phyloP scores from a whole-genome alignment of 371 early-diverging fungal species.

The Lichtheimia hyalospora region DNA sequence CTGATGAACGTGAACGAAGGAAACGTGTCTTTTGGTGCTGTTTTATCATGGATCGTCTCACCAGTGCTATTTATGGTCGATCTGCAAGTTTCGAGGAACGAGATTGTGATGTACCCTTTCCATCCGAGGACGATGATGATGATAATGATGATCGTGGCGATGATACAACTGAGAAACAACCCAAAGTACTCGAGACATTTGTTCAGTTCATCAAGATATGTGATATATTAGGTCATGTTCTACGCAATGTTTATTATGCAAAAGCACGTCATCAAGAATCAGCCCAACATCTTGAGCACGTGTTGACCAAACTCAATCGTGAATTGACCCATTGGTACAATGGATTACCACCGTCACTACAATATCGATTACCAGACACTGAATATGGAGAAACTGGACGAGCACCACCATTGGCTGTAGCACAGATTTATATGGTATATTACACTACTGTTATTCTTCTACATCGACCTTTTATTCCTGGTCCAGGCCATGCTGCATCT shows the following conservation, averaged over 20 bases:
- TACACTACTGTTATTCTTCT: slow-evolving; percentile 42
- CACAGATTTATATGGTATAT: slow-evolving; percentile 48
- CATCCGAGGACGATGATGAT: slow-evolving; percentile 43
- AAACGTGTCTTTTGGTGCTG: slow-evolving; percentile 56
- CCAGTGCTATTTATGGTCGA: slow-evolving; percentile 43
- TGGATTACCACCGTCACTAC: slow-evolving; percentile 39
- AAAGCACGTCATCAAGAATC: slow-evolving; percentile 32
- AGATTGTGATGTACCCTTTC: slow-evolving; percentile 50
- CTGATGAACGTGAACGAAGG: slow-evolving; percentile 42
- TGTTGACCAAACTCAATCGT: slow-evolving; percentile 36
- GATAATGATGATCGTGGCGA: slow-evolving; percentile 6
- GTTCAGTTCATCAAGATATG: slow-evolving; percentile 36
- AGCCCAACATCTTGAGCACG: slow-evolving; percentile 28
- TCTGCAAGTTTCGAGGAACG: slow-evolving; percentile 42
- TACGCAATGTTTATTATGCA: slow-evolving; percentile 46
- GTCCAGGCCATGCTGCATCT: slow-evolving; percentile 20
- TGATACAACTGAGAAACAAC: slow-evolving; percentile 1
- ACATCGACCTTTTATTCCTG: slow-evolving; percentile 46
- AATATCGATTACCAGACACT: slow-evolving; percentile 27
- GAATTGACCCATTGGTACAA: slow-evolving; percentile 46
- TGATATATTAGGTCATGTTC: slow-evolving; percentile 45
- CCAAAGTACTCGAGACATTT: slow-evolving; percentile 31
- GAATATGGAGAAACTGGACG: background rate
- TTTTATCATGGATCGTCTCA: slow-evolving; percentile 44
- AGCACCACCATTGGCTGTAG: slow-evolving; percentile 28